Evolutionary conservation across 2,329 filamentous ascomycete genomes (phyloP).

Genomic region (Lanzia echinophila): DNA sequence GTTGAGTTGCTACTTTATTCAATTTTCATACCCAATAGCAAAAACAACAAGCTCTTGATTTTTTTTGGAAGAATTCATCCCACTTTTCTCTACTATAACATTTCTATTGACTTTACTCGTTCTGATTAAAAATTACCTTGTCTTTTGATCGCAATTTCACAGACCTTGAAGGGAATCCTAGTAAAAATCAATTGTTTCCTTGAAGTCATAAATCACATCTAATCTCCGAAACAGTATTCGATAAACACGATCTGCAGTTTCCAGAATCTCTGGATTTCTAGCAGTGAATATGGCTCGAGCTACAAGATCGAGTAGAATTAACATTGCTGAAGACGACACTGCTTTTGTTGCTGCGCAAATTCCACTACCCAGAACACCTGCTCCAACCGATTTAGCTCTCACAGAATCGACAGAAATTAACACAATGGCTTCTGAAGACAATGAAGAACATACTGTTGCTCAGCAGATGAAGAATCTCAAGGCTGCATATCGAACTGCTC

Average conservation of each 20-base stretch:
- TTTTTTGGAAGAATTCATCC: conserved; percentile 7
- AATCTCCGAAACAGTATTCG: conserved; percentile 7
- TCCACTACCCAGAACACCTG: conserved; percentile 16
- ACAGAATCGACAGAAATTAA: conserved; percentile 13
- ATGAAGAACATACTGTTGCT: conserved; percentile 19
- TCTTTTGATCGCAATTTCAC: conserved; percentile 6
- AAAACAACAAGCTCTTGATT: too few relatives aligned
- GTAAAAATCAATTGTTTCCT: neutral
- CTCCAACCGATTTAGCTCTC: conserved; percentile 13
- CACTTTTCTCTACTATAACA: conserved; percentile 3
- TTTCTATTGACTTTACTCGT: conserved; percentile 7
- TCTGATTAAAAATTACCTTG: neutral
- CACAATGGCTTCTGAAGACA: conserved; percentile 15
- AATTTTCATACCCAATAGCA: too few relatives aligned
- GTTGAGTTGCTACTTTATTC: too few relatives aligned
- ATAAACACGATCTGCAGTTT: conserved; percentile 7
- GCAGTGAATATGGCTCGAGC: conserved; percentile 26
- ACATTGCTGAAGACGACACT: conserved; percentile 26
- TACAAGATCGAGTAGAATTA: conserved; percentile 27
- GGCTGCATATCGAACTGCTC: conserved; percentile 28
- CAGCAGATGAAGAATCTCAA: conserved; percentile 28
- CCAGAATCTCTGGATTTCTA: neutral
- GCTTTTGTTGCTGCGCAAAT: conserved; percentile 18
- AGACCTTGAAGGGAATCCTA: neutral
- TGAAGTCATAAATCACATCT: conserved; percentile 8